A percentile compares a stretch with the other conserved stretches of the same genome.
Conservation (phyloP, 2,329 filamentous ascomycete genomes). For the Acrocalymma vagum region DNA sequence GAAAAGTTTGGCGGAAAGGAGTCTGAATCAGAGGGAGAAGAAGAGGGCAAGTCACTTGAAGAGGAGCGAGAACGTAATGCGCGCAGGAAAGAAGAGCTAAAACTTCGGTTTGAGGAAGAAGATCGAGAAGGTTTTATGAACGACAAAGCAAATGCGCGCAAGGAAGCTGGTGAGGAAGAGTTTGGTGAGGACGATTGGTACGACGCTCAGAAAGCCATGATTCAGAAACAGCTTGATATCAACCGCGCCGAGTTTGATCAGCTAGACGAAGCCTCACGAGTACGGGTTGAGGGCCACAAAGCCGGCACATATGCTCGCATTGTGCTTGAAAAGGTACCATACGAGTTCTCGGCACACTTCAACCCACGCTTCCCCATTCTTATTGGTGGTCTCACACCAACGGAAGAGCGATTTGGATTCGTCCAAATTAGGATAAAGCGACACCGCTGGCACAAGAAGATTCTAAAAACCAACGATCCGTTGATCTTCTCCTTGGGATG, state of each 20-base stretch:
- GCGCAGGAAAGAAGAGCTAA: constrained; percentile 90
- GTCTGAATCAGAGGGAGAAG: constrained; percentile 51
- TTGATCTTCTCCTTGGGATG: constrained; percentile 97
- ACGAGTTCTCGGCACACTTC: constrained; percentile 87
- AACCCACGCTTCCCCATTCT: constrained; percentile 83
- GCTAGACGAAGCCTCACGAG: constrained; percentile 83
- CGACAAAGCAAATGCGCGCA: constrained; percentile 80
- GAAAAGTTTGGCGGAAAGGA: constrained; percentile 61
- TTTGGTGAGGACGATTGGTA: constrained; percentile 99
- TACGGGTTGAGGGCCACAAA: constrained; percentile 86
- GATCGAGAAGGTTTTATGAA: constrained; percentile 96
- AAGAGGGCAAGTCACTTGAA: constrained; percentile 69
- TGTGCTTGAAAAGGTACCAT: constrained; percentile 86
- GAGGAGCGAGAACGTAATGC: constrained; percentile 92
- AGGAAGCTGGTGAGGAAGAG: constrained; percentile 73
- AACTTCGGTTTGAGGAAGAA: constrained; percentile 94
- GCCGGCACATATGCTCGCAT: constrained; percentile 94
- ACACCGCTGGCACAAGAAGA: constrained; percentile 99
- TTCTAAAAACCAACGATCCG: constrained; percentile 96
- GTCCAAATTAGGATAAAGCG: constrained; percentile 96
- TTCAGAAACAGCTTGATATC: constrained; percentile 96
- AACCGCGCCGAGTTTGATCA: constrained; percentile 92
- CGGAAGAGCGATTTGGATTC: constrained; percentile 94
- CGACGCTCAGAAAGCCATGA: constrained; percentile 90
- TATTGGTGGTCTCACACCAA: constrained; percentile 89